phyloP scores from a whole-genome alignment of 805 yeast species.

The Zygotorulaspora sp. region DNA sequence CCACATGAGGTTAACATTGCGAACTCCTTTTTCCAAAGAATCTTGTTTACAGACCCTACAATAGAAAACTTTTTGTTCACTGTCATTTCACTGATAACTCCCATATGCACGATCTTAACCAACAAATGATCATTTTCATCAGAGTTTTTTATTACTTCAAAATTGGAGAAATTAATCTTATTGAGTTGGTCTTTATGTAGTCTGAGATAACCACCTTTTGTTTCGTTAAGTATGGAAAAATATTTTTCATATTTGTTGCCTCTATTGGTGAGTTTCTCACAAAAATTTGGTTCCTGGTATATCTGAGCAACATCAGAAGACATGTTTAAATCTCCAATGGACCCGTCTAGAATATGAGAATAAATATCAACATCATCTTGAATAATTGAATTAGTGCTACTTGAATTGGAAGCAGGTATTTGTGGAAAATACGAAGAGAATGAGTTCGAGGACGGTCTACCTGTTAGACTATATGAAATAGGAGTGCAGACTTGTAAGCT shows the following conservation, averaged over 20 bases:
- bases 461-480: constrained; percentile 5
- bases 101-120: constrained; percentile 34
- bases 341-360: constrained; percentile 21
- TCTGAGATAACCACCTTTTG: constrained; percentile 36
- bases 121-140: constrained; percentile 13
- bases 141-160: constrained; percentile 23
- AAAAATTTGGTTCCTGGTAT: constrained; percentile 11
- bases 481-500: constrained; percentile 10
- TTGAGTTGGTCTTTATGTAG: constrained; percentile 29
- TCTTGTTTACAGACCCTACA: constrained; percentile 26
- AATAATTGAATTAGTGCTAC: constrained; percentile 11
- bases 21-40: constrained; percentile 42
- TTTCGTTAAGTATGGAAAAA: constrained; percentile 21
- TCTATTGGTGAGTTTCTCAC: constrained; percentile 2
- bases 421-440: constrained; percentile 25
- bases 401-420: constrained; percentile 15
- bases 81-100: constrained; percentile 38
- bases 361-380: constrained; percentile 31
- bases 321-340: constrained; percentile 15
- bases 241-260: constrained; percentile 21
- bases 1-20: constrained; percentile 51
- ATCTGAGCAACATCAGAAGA: constrained; percentile 10
- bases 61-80: constrained; percentile 32
- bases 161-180: constrained; percentile 21
- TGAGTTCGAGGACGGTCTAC: constrained; percentile 24